Percentiles rank a stretch among this genome's conserved stretches.
These are phyloP conservation scores for Auricularia heimuer DNA, from an alignment of 768 basidiomycete genomes.

Conservation along the genomic window DNA sequence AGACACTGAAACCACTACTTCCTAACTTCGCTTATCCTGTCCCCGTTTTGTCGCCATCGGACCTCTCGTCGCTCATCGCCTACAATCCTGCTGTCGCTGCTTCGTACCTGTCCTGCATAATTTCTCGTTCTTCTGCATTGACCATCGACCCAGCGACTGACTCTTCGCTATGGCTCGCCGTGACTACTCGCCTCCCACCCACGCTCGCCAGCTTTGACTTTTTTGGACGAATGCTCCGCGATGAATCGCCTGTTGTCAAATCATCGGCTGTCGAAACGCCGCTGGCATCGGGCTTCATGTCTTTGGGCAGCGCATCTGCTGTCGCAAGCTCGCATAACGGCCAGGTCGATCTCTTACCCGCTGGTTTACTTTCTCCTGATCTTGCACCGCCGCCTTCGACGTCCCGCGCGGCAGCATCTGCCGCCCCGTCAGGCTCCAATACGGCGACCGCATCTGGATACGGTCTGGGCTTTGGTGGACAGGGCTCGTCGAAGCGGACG, in stretches of 20 bases:
- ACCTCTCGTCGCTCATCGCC: not conserved
- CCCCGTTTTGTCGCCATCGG: not conserved
- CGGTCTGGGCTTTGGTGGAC: too few relatives aligned
- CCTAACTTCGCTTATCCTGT: not conserved
- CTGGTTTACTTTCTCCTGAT: too few relatives aligned
- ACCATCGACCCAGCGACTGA: not conserved
- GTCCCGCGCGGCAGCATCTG: too few relatives aligned
- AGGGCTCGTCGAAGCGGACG: not conserved
- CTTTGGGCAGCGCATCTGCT: too few relatives aligned
- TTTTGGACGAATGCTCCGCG: conserved; percentile 56
- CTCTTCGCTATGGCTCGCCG: conserved; percentile 40
- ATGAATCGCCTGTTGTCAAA: conserved; percentile 40
- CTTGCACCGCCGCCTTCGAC: too few relatives aligned
- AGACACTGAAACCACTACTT: not conserved
- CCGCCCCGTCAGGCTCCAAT: too few relatives aligned
- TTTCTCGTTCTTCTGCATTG: not conserved
- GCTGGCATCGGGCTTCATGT: too few relatives aligned
- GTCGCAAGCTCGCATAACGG: too few relatives aligned
- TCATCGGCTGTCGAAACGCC: conserved; percentile 4
- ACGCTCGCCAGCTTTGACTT: conserved; percentile 67
- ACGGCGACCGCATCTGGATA: too few relatives aligned
- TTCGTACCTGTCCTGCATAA: not conserved
- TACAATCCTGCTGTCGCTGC: not conserved
- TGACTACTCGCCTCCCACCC: conserved; percentile 57
- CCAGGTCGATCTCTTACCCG: too few relatives aligned